Evolutionary conservation across 1,284 basidiomycete genomes (phyloP).

Genomic region (Microbotryum lychnidis-dioicae): DNA sequence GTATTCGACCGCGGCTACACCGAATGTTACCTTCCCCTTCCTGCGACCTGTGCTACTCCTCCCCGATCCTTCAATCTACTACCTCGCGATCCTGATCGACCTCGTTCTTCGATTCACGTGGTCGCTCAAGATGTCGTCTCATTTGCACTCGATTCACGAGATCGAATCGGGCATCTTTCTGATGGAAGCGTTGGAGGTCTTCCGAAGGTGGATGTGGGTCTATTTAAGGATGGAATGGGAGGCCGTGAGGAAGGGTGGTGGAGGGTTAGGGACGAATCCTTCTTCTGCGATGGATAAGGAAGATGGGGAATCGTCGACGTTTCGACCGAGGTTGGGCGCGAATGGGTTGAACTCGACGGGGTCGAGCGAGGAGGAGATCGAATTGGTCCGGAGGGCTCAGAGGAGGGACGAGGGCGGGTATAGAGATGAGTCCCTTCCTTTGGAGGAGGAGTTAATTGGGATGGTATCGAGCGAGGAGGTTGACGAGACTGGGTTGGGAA

Average conservation of each 20-base stretch:
- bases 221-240: conserved; percentile 96
- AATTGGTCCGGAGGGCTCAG: background rate
- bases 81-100: conserved; percentile 72
- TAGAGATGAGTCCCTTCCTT: background rate
- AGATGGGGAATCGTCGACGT: conserved; percentile 13
- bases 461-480: background rate
- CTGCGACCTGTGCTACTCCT: conserved; percentile 63
- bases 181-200: conserved; percentile 81
- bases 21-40: conserved; percentile 48
- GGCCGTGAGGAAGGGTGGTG: conserved; percentile 53
- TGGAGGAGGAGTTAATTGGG: background rate
- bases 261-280: background rate
- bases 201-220: conserved; percentile 92
- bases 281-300: conserved; percentile 8
- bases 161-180: conserved; percentile 78
- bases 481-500: conserved; percentile 10
- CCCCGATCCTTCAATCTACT: conserved; percentile 70
- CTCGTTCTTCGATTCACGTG: conserved; percentile 87
- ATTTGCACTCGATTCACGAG: conserved; percentile 74
- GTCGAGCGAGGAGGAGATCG: conserved; percentile 9
- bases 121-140: conserved; percentile 82
- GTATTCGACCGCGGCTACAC: conserved; percentile 32
- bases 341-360: background rate
- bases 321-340: conserved; percentile 4
- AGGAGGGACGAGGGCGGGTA: background rate